A percentile compares a stretch with the other conserved stretches of the same genome.
These are phyloP conservation scores for Bruguiera sexangula DNA, from an alignment of 345 rosid genomes.

Conservation along the genomic window DNA sequence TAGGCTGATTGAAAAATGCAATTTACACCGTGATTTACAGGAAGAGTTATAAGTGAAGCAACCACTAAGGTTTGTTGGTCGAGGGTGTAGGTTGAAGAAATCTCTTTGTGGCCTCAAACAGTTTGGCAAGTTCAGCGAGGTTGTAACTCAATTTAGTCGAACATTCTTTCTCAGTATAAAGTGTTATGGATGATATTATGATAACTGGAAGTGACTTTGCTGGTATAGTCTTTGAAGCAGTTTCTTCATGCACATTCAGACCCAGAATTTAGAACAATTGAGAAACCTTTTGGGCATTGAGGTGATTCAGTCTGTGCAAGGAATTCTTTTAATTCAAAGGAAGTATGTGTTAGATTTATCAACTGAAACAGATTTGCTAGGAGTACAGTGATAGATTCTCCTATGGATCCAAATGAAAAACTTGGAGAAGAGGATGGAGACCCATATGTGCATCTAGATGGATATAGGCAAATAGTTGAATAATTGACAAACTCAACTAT, in stretches of 20 bases:
- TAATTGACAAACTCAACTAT: neutral
- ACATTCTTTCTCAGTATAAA: neutral
- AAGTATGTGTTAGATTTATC: neutral
- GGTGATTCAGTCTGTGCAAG: neutral
- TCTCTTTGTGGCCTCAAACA: neutral
- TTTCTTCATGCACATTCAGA: neutral
- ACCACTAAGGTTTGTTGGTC: neutral
- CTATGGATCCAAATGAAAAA: neutral
- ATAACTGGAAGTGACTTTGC: slow-evolving; percentile 44
- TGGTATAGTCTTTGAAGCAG: slow-evolving; percentile 30
- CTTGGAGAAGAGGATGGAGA: neutral
- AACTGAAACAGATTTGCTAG: neutral
- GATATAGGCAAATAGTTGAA: neutral
- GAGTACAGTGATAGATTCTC: neutral
- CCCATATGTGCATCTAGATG: neutral
- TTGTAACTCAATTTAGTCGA: neutral
- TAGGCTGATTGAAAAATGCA: too few species aligned
- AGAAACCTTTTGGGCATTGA: neutral
- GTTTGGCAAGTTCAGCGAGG: neutral
- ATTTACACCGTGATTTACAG: neutral
- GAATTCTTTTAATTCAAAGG: neutral
- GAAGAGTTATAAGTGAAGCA: neutral
- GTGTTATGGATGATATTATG: neutral
- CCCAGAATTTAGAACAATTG: neutral
- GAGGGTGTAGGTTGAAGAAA: neutral